Evolutionary conservation across 495 filamentous ascomycete species (phyloP).

Genomic region (Neurospora tetraspora): DNA sequence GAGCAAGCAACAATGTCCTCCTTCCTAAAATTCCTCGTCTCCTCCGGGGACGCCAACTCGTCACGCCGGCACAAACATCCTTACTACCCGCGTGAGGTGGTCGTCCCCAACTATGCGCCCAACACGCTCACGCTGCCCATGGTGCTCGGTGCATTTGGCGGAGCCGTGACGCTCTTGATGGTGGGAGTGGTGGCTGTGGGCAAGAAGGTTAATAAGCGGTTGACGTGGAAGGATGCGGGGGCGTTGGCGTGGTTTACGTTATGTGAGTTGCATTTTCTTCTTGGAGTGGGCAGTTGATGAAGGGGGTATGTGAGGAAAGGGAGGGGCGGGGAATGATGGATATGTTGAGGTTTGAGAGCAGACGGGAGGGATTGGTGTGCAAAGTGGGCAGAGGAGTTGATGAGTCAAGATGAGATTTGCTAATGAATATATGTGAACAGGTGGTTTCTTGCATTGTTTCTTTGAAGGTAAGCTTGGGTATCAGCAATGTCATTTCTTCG

Average conservation of each 20-base stretch:
- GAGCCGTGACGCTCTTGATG: slow-evolving; percentile 35
- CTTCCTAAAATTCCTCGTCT: not conserved
- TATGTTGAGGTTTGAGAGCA: not conserved
- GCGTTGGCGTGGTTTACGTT: slow-evolving; percentile 53
- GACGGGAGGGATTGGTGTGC: not conserved
- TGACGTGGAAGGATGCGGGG: slow-evolving; percentile 29
- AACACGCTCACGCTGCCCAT: slow-evolving; percentile 39
- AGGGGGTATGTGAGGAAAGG: not conserved
- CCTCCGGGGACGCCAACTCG: not conserved
- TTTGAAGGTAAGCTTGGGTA: slow-evolving; percentile 52
- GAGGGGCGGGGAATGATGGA: not conserved
- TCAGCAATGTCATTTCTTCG: not conserved
- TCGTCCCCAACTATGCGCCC: slow-evolving; percentile 48
- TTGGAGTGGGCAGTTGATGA: not conserved
- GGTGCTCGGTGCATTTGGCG: slow-evolving; percentile 39
- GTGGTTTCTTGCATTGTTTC: slow-evolving; percentile 60
- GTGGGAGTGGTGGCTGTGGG: slow-evolving; percentile 29
- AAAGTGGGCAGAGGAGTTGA: not conserved
- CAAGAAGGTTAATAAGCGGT: slow-evolving; percentile 25
- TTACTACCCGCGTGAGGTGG: slow-evolving; percentile 57
- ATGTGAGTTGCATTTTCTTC: slow-evolving; percentile 23
- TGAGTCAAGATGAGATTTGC: not conserved
- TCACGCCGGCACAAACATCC: slow-evolving; percentile 39
- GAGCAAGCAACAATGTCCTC: not conserved
- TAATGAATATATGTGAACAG: slow-evolving; percentile 7